Percentiles rank a stretch among this genome's conserved stretches.
These are phyloP conservation scores for Picea mariana DNA, from an alignment of 83 land plant genomes.

Conservation along the genomic window DNA sequence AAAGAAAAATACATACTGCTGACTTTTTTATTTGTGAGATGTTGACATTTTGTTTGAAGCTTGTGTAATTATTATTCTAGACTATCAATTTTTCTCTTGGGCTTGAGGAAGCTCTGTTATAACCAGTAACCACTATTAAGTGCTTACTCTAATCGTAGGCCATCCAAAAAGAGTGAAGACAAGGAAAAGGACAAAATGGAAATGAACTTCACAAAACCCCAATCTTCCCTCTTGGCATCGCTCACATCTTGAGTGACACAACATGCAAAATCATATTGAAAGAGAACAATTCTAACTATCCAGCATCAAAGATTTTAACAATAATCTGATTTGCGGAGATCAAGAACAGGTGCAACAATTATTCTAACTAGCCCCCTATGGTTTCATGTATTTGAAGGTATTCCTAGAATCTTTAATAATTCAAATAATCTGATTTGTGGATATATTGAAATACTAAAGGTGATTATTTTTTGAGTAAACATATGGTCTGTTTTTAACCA, in stretches of 20 bases:
- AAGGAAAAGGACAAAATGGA: not conserved
- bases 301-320: not conserved
- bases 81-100: not conserved
- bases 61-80: not conserved
- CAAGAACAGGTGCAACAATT: too few relatives aligned
- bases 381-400: too few relatives aligned
- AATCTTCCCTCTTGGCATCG: not conserved
- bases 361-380: not conserved
- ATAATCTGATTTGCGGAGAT: too few relatives aligned
- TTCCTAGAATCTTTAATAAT: too few relatives aligned
- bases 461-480: not conserved
- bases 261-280: not conserved
- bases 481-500: too few relatives aligned
- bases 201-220: not conserved
- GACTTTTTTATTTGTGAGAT: not conserved
- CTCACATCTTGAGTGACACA: not conserved
- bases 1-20: not conserved
- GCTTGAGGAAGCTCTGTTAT: not conserved
- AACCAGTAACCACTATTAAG: not conserved
- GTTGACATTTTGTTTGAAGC: not conserved
- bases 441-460: not conserved
- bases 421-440: not conserved
- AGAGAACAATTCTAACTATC: not conserved
- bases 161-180: constrained; percentile 1
- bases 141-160: constrained; percentile 1